These are phyloP conservation scores for Tylopilus vinaceipallidus DNA, from an alignment of 768 basidiomycete species.

Conservation along the genomic window DNA sequence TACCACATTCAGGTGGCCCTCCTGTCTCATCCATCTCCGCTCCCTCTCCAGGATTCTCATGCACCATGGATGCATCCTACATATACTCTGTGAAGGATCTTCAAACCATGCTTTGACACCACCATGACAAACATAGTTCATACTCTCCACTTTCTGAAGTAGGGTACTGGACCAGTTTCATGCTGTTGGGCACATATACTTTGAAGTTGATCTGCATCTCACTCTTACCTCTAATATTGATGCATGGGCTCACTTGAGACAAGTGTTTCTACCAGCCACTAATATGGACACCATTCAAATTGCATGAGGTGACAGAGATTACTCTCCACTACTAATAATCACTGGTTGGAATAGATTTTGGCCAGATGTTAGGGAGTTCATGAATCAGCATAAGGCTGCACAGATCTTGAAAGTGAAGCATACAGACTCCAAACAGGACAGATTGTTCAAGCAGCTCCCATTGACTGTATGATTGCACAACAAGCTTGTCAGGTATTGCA, in stretches of 20 bases:
- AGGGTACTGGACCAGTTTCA: neutral
- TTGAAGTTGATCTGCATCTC: slow-evolving; percentile 2
- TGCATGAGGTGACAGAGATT: neutral
- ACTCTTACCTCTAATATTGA: neutral
- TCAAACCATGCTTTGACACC: neutral
- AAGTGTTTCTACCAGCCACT: neutral
- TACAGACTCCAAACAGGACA: neutral
- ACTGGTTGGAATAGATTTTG: neutral
- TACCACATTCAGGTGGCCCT: neutral
- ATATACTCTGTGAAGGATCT: neutral
- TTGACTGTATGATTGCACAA: too few relatives aligned
- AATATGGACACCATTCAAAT: neutral
- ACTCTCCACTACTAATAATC: neutral
- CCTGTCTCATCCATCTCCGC: neutral
- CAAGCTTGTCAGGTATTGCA: too few relatives aligned
- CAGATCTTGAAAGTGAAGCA: neutral
- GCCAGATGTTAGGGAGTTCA: neutral
- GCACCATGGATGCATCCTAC: neutral
- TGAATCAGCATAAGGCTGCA: neutral
- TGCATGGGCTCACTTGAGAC: neutral
- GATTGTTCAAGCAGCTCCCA: neutral
- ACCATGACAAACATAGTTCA: neutral
- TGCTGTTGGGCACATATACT: neutral
- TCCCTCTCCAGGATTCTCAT: neutral
- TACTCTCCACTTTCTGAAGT: neutral